phyloP scores from a whole-genome alignment of 306 rosid species.

The Acacia confusa region DNA sequence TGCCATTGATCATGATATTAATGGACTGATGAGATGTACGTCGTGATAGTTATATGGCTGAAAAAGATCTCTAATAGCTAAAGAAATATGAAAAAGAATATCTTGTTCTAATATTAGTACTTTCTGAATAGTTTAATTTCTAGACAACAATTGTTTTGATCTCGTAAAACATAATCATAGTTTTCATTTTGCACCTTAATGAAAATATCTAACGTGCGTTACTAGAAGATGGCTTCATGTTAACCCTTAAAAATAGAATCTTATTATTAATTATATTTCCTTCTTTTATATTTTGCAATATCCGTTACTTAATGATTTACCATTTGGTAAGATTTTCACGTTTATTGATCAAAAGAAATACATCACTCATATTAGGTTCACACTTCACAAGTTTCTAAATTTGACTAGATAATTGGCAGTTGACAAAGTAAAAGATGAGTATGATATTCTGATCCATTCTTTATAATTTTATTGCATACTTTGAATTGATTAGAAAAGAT shows the following conservation, averaged over 20 bases:
- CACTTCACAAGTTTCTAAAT: background rate
- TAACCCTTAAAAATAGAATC: background rate
- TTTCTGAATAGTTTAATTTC: background rate
- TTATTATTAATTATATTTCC: background rate
- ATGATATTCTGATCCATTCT: background rate
- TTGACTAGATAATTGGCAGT: background rate
- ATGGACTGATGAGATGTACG: background rate
- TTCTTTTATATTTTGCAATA: background rate
- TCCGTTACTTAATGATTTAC: background rate
- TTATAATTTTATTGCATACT: background rate
- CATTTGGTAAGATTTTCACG: background rate
- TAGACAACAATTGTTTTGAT: too few relatives aligned
- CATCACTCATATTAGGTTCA: background rate
- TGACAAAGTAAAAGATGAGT: background rate
- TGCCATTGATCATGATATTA: background rate
- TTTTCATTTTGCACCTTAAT: too few relatives aligned
- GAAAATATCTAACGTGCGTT: too few relatives aligned
- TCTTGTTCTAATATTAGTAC: too few relatives aligned
- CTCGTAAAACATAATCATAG: background rate
- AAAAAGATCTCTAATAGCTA: background rate
- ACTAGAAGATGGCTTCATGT: background rate
- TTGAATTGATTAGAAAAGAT: background rate
- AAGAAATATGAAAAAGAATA: too few relatives aligned
- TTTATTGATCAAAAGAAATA: background rate
- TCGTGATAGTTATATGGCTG: background rate